Base-by-base conservation (phyloP, 106 monocot genomes). In the Dendrobium nobile region DNA sequence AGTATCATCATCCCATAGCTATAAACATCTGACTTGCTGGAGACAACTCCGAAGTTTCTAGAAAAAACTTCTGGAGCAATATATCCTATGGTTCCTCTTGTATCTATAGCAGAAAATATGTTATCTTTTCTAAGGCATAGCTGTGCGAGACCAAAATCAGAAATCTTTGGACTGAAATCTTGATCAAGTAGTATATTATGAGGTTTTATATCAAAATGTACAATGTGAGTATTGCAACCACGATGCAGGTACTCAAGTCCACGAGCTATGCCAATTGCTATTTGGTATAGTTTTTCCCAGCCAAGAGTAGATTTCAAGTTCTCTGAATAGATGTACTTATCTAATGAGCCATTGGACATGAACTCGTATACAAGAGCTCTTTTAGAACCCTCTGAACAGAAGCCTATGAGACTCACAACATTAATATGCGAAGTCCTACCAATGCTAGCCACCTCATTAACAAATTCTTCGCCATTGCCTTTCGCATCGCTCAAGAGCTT, bases 161-260 rank as follows among this genome's bases (percentile, higher is more conserved):
- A 82, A 82, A 82, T 48, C 45, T 82, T 76, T 15, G 81, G 81
- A 41, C 31, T 17, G 16, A 75, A 82, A 76, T 64, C 33, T 16
- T 54, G 43, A 61, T 82, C 75, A 18, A 82, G 22, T 0, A 82
- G 77, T 16, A 82, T 77, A 48, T 82, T 82, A 33, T 82, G 76
- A 16, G 82, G 82, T 65, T 82, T 82, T 10, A 82, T 82, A 37
- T 82, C 82, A 20, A 82, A 82, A 77, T 82, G 82, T n/a, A 82
- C 31, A 26, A 82, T 82, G 45, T 37, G 65, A 22, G 67, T 77
- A 47, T 68, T 48, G 56, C 82, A 82, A 9, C 77, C 77, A 5
- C 47, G 65, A n/a, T 82, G 82, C 20, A 82, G 45, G 44, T 82
- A 82, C 13, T 82, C 82, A 2, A 82, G 27, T 47, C 82, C 82